phyloP scores from a whole-genome alignment of 2,329 filamentous ascomycete species.

The Cercospora canescens region DNA sequence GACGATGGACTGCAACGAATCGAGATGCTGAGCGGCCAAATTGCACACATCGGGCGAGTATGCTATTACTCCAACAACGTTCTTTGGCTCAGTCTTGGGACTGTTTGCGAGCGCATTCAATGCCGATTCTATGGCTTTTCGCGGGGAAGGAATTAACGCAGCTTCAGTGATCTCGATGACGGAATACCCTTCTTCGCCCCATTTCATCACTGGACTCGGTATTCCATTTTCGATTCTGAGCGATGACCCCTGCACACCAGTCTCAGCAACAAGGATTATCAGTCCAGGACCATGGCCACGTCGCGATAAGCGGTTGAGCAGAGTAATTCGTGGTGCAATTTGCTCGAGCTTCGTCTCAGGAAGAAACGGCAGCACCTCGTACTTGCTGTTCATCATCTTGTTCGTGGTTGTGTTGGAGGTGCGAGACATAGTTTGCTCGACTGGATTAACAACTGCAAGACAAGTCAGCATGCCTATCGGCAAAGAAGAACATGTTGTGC shows the following conservation, averaged over 20 bases:
- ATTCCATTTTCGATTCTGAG: constrained; percentile 26
- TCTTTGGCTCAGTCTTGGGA: constrained; percentile 39
- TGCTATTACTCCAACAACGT: constrained; percentile 41
- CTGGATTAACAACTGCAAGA: too few species aligned
- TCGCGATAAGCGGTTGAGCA: constrained; percentile 22
- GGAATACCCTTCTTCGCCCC: constrained; percentile 70
- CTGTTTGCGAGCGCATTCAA: constrained; percentile 27
- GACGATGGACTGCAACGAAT: constrained; percentile 28
- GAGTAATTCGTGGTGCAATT: constrained; percentile 20
- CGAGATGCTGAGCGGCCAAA: constrained; percentile 29
- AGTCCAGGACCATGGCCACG: constrained; percentile 26
- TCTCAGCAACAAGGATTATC: constrained; percentile 19
- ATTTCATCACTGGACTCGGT: constrained; percentile 50
- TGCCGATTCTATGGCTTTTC: constrained; percentile 20
- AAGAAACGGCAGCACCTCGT: neutral
- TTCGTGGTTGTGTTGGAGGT: neutral
- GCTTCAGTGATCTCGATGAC: constrained; percentile 54
- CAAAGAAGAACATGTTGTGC: too few species aligned
- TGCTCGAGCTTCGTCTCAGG: constrained; percentile 16
- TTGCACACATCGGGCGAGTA: constrained; percentile 18
- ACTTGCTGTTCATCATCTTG: neutral
- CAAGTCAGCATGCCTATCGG: too few species aligned
- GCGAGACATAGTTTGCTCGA: too few species aligned
- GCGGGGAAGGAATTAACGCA: constrained; percentile 27
- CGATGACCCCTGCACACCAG: constrained; percentile 11